Percentiles rank a stretch among this genome's conserved stretches.
Evolutionary conservation across 148 eudicot species (phyloP).

Genomic region (Drosera capensis): DNA sequence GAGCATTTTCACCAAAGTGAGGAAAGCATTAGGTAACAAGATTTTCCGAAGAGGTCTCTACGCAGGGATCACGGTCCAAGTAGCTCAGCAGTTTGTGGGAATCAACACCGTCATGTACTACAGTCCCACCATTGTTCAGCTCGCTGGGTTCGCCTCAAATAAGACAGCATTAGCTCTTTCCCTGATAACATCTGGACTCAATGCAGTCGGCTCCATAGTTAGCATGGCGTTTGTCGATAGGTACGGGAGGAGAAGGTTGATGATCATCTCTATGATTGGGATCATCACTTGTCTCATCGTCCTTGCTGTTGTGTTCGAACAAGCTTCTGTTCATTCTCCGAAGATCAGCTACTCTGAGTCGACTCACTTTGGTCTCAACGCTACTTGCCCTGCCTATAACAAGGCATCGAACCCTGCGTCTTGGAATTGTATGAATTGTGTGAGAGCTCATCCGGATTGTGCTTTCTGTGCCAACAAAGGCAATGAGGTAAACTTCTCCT

Average conservation of each 20-base stretch:
- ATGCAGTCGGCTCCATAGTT: slow-evolving; percentile 47
- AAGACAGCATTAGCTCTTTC: slow-evolving; percentile 71
- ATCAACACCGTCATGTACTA: slow-evolving; percentile 72
- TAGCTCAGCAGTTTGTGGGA: slow-evolving; percentile 73
- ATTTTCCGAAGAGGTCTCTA: slow-evolving; percentile 58
- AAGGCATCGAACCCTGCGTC: slow-evolving; percentile 15
- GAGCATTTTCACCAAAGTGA: slow-evolving; percentile 23
- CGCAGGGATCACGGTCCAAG: slow-evolving; percentile 68
- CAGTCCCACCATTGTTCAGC: slow-evolving; percentile 80
- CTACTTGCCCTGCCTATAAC: slow-evolving; percentile 37
- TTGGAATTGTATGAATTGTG: slow-evolving; percentile 69
- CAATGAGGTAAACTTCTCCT: slow-evolving; percentile 26
- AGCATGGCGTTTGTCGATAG: slow-evolving; percentile 72
- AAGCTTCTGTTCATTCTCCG: slow-evolving; percentile 46
- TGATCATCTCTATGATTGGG: slow-evolving; percentile 57
- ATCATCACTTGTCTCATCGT: slow-evolving; percentile 42
- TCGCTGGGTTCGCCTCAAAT: slow-evolving; percentile 72
- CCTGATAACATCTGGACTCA: slow-evolving; percentile 71
- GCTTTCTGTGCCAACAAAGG: slow-evolving; percentile 46
- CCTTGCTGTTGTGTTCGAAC: slow-evolving; percentile 24
- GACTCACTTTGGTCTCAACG: slow-evolving; percentile 35
- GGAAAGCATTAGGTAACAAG: slow-evolving; percentile 31
- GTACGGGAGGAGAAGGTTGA: slow-evolving; percentile 59
- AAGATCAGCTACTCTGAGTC: slow-evolving; percentile 22
- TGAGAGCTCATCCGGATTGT: slow-evolving; percentile 36